Evolutionary conservation across 148 eudicot genomes (phyloP).

Genomic region (Rhododendron henanense): DNA sequence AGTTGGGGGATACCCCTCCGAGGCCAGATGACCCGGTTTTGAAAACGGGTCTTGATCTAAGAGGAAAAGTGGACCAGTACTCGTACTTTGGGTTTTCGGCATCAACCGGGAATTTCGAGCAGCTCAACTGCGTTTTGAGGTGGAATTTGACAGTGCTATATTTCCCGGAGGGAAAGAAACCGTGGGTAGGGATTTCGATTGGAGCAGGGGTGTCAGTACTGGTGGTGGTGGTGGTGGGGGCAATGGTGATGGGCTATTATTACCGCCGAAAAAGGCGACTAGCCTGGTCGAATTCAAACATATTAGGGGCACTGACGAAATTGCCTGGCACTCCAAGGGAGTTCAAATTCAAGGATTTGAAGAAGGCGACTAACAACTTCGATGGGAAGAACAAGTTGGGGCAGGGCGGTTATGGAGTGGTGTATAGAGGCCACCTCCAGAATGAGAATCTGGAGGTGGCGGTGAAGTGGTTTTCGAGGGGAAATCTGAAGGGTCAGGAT

Average conservation of each 20-base stretch:
- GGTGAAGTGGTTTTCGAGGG: constrained; percentile 76
- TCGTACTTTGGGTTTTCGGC: constrained; percentile 89
- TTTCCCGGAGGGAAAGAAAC: constrained; percentile 8
- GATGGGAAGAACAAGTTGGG: constrained; percentile 71
- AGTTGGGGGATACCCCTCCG: constrained; percentile 11
- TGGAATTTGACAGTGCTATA: constrained; percentile 74
- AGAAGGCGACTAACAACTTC: constrained; percentile 64
- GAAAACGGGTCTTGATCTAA: constrained; percentile 37
- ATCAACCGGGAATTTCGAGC: constrained; percentile 43
- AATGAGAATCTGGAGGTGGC: constrained; percentile 61
- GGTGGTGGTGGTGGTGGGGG: constrained; percentile 19
- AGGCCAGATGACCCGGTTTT: constrained; percentile 67
- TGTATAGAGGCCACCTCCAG: constrained; percentile 48
- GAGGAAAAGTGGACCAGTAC: constrained; percentile 27
- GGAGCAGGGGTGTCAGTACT: constrained; percentile 22
- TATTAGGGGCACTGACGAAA: constrained; percentile 56
- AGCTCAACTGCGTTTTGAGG: constrained; percentile 69
- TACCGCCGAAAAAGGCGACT: constrained; percentile 15
- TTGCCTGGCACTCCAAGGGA: constrained; percentile 80
- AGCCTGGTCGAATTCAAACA: constrained; percentile 29
- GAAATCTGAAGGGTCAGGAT: constrained; percentile 1
- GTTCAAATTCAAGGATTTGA: constrained; percentile 59
- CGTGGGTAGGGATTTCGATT: neutral
- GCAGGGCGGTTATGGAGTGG: constrained; percentile 83
- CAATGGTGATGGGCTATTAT: constrained; percentile 10